Evolutionary conservation across 257 asterid genomes (phyloP), one percentile per base, ranked within the genome.

Genomic region (Ophiorrhiza pumila): DNA sequence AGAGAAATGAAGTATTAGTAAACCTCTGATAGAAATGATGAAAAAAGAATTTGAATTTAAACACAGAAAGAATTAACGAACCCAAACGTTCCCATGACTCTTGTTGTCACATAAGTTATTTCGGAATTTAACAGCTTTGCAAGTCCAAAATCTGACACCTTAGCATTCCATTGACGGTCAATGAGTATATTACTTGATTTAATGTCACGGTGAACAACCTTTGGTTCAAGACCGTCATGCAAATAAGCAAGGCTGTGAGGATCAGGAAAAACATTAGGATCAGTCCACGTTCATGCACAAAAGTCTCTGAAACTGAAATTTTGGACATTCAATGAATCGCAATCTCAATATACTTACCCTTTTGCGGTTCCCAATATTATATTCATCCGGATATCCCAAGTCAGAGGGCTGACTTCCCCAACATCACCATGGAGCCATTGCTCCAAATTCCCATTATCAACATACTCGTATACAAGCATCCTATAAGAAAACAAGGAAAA

Each of bases 21-120:
- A 57, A 14, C 32, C 6, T 62, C 27, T 65, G 9, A 18, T 29
- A 27, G 34, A 9, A 52, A 42, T 58, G 37, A n/a, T 5, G 31
- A 15, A 52, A 43, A 35, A 17, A 27, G 18, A 31, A 77, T 29
- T 63, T 49, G 27, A 45, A 34, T 52, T 4, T 0, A 20, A 4
- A 47, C 23, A 49, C 22, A 74, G 57, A 43, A 80, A 80, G 46
- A 74, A 79, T 5, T 12, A 66, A 84, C 91, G 47, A 52, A 93
- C 98, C 98, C 98, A 58, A 93, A 93, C 35, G 98, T 93, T 77
- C 97, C 98, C 97, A 91, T 93, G 57, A 93, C 97, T 35, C 98
- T 87, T 65, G 98, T 93, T 18, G 98, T 89, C 80, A 93, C 96
- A 43, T 91, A 88, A 61, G 89, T 81, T 23, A 52, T 88, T 77